Base-by-base conservation (phyloP, 345 rosid species). In the Geranium rotundifolium region DNA sequence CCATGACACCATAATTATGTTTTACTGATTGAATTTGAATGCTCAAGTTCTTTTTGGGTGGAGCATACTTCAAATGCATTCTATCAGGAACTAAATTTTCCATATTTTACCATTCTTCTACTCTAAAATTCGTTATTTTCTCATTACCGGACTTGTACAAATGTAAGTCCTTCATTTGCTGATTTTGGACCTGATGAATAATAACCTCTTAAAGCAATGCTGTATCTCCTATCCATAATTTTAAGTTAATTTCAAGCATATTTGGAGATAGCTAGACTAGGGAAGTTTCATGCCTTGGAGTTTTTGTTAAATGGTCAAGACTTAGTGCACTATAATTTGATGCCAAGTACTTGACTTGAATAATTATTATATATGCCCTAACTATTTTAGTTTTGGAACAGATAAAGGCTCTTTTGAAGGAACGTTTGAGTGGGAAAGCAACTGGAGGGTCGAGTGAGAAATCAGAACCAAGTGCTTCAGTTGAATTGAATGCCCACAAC, bases 351-450 rank as follows among this genome's bases (percentile, higher is more conserved):
- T 29, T 62, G 59, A 27, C 62, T 5, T 62, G 46, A 54, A 58
- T 19, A 49, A 10, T 3, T 58, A 50, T 9, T 57, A 54, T 37
- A 20, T 16, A 17, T 50, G 30, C 34, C 58, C 63, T 66, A 56
- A 72, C 18, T 31, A 49, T 60, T 49, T 30, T 17, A 57, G 34
- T 31, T 56, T 63, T 52, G 17, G n/a, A 65, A 18, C 83, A 93
- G 99, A 69, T 93, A 58, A 92, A 87, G 75, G 81, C 75, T 18
- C 79, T 89, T 61, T 77, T 92, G 71, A 89, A 81, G 67, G 95
- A 89, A n/a, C 98, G 98, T 56, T 74, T 92, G 65, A 76, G 59
- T 71, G 98, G 88, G 34, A 92, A 92, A 77, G 61, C 89, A 69
- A 55, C 80, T 69, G 91, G 82, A 65, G 96, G 85, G 64, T 87